A percentile compares a stretch with the other conserved stretches of the same genome.
These are phyloP conservation scores for Borealophlyctis nickersoniae DNA, from an alignment of 192 early-diverging fungal species.

Conservation along the genomic window DNA sequence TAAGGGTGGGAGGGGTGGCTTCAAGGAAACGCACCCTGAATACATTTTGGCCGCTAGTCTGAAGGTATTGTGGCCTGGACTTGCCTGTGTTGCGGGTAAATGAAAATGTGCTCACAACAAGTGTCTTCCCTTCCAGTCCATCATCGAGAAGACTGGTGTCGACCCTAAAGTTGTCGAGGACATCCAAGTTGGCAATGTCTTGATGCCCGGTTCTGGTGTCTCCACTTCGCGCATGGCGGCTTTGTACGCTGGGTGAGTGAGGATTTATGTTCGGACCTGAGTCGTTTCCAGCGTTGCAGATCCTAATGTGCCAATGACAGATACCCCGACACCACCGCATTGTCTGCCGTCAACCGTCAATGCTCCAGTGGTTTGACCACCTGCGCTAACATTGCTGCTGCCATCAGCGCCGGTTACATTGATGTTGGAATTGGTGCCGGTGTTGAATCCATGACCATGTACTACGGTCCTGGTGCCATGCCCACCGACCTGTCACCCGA, in stretches of 20 bases:
- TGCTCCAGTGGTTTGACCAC: constrained; percentile 93
- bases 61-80: no score
- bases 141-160: constrained; percentile 72
- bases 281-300: no score
- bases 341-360: constrained; percentile 88
- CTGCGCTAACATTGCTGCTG: constrained; percentile 78
- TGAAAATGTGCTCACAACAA: neutral
- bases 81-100: neutral
- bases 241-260: constrained; percentile 77
- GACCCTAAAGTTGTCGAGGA: constrained; percentile 87
- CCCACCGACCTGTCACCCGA: constrained; percentile 69
- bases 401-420: constrained; percentile 82
- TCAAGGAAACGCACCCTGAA: constrained; percentile 82
- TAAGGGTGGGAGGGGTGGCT: constrained; percentile 84
- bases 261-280: constrained; percentile 7
- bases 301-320: no score
- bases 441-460: constrained; percentile 90
- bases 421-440: constrained; percentile 90
- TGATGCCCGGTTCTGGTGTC: constrained; percentile 85
- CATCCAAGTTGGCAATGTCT: constrained; percentile 91
- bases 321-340: constrained; percentile 77
- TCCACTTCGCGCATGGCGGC: constrained; percentile 87
- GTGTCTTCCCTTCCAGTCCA: constrained; percentile 35
- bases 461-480: constrained; percentile 80
- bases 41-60: constrained; percentile 73